These are phyloP conservation scores for Chlorophyllum brunneum DNA, from an alignment of 768 basidiomycete genomes.

Conservation along the genomic window DNA sequence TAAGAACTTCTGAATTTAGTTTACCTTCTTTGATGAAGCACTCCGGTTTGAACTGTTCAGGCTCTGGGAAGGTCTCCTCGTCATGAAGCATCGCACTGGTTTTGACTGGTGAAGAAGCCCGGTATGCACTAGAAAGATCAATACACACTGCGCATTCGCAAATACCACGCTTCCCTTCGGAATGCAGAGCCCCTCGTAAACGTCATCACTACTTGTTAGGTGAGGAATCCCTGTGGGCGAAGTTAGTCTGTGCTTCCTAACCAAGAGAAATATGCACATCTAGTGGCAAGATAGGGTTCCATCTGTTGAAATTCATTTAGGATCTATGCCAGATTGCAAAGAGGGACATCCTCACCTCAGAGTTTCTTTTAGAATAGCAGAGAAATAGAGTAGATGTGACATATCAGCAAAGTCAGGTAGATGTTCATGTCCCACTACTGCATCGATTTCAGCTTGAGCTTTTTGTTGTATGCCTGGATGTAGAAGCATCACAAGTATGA, in stretches of 20 bases:
- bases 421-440: conserved; percentile 14
- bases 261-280: background rate
- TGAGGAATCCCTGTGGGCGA: conserved; percentile 5
- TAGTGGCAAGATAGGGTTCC: background rate
- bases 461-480: conserved; percentile 16
- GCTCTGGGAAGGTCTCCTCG: conserved; percentile 16
- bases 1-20: conserved; percentile 20
- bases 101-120: background rate
- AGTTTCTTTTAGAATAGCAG: conserved; percentile 19
- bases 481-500: conserved; percentile 13
- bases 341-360: conserved; percentile 14
- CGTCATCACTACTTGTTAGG: conserved; percentile 3
- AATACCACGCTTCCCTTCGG: conserved; percentile 13
- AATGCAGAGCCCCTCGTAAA: conserved; percentile 11
- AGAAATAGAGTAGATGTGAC: conserved; percentile 17
- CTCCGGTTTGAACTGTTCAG: conserved; percentile 18
- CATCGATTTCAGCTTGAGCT: conserved; percentile 24
- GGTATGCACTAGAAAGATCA: background rate
- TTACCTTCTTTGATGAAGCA: conserved; percentile 18
- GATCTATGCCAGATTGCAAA: background rate
- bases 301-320: background rate
- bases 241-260: background rate
- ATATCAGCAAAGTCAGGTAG: conserved; percentile 22
- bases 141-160: conserved; percentile 7
- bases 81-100: conserved; percentile 21